Base-by-base conservation (phyloP, 2,329 filamentous ascomycete genomes). In the Nigrospora oryzae region DNA sequence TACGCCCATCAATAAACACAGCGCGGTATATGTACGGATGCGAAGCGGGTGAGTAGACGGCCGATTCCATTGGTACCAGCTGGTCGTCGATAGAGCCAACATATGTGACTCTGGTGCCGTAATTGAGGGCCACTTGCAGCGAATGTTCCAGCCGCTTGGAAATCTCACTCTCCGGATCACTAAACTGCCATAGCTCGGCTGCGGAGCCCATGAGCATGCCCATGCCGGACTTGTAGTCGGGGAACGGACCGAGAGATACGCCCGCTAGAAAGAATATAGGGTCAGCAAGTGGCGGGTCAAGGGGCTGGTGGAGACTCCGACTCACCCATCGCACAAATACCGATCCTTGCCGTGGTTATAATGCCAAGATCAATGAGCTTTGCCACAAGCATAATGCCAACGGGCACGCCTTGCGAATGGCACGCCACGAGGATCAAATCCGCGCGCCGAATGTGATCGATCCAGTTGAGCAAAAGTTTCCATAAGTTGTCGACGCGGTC, bases 11-110 rank as follows among this genome's bases (percentile, higher is more conserved):
- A 44, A 98, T 86, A 60, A 97, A 97, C 14, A 95, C 89, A n/a
- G 90, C 88, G 28, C 93, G 83, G 62, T 89, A 95, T 47, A 97
- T 91, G 62, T 96, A 90, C 0, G 93, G 93, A 57, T 98, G 93
- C 16, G 81, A 82, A 4, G 89, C 81, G 0, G 86, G 86, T 0
- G 88, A 85, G 63, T 94, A 95, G 0, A 93, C 81, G 14, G 91
- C 89, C 3, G 90, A 96, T 80, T 96, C 91, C 59, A 98, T 72
- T 4, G 90, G 91, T 13, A 98, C 90, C 3, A 98, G 73, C 63
- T 98, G 93, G 63, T 98, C 93, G 61, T 98, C 93, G 42, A 98
- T 94, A 63, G 90, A 96, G 44, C 91, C 91, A 47, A 95, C 76
- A 61, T 90, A 96, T 0, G 89, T 86, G 40, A 97, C 79, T 36